Evolutionary conservation across 2,329 filamentous ascomycete species (phyloP).

Genomic region (Colletotrichum sublineola): DNA sequence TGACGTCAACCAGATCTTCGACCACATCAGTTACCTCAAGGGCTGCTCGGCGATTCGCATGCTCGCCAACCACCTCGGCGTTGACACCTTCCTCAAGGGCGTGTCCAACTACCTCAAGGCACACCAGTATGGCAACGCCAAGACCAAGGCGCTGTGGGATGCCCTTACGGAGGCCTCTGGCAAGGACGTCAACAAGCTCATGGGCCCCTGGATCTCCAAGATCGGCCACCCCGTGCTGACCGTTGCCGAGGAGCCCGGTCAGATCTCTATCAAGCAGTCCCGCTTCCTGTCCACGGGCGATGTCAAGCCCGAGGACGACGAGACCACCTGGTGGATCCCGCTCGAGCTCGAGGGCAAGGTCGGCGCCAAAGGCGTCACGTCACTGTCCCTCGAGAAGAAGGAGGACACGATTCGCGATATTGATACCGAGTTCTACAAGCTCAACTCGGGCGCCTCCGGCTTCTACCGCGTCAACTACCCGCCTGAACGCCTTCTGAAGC

Average conservation of each 20-base stretch:
- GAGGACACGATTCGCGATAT: conserved; percentile 81
- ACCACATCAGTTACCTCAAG: conserved; percentile 96
- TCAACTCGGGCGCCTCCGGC: conserved; percentile 90
- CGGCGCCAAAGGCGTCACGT: conserved; percentile 71
- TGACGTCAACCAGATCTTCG: conserved; percentile 96
- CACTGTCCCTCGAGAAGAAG: conserved; percentile 80
- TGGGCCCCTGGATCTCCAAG: conserved; percentile 95
- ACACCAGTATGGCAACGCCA: conserved; percentile 91
- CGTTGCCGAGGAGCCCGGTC: conserved; percentile 84
- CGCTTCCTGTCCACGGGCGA: conserved; percentile 94
- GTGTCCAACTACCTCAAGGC: conserved; percentile 90
- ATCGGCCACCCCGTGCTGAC: conserved; percentile 95
- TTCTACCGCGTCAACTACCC: conserved; percentile 96
- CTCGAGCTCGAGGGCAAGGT: conserved; percentile 84
- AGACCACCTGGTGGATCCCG: conserved; percentile 96
- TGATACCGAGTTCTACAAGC: conserved; percentile 88
- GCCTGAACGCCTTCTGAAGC: conserved; percentile 82
- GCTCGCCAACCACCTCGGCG: conserved; percentile 90
- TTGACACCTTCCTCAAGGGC: conserved; percentile 89
- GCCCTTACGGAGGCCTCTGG: conserved; percentile 90
- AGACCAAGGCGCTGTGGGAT: conserved; percentile 90
- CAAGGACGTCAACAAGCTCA: conserved; percentile 86
- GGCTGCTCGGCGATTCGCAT: conserved; percentile 97
- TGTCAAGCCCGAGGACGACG: conserved; percentile 89
- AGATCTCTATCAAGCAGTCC: conserved; percentile 85